Evolutionary conservation across 192 early-diverging fungal species (phyloP).

Genomic region (Ramicandelaber brevisporus): DNA sequence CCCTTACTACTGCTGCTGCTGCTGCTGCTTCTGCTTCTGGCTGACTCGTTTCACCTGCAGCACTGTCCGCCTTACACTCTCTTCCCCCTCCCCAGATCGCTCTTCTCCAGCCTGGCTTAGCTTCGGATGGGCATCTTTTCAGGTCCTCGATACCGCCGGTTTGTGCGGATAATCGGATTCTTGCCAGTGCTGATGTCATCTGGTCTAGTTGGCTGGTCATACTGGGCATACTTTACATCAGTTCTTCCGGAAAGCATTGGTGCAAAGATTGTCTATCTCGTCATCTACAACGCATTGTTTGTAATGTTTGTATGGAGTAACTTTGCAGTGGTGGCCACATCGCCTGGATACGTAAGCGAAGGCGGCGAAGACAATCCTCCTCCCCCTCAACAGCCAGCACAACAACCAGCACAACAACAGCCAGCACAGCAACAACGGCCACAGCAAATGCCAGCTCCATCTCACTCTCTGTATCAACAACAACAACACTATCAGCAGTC

Average conservation of each 20-base stretch:
- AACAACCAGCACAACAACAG: not conserved
- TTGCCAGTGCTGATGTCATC: constrained; percentile 12
- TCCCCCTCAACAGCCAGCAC: not conserved
- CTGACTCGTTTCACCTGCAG: no score
- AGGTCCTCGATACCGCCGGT: no score
- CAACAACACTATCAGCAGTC: constrained; percentile 2
- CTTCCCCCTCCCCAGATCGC: no score
- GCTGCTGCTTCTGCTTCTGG: no score
- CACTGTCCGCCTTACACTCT: no score
- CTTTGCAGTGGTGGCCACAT: constrained; percentile 6
- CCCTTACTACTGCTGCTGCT: no score
- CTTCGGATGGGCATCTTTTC: no score
- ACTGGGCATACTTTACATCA: constrained; percentile 1
- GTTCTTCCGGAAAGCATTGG: constrained; percentile 5
- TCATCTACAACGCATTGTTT: not conserved
- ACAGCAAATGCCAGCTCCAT: not conserved
- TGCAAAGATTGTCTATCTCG: not conserved
- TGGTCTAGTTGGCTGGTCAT: constrained; percentile 14
- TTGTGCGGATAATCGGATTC: constrained; percentile 9
- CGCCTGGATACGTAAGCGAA: constrained; percentile 6
- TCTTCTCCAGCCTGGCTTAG: no score
- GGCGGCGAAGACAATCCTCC: not conserved
- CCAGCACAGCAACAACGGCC: not conserved
- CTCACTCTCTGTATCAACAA: not conserved
- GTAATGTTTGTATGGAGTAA: constrained; percentile 8